Evolutionary conservation across 768 basidiomycete genomes (phyloP), one percentile per base, ranked within the genome.

Genomic region (Roridomyces roridus): DNA sequence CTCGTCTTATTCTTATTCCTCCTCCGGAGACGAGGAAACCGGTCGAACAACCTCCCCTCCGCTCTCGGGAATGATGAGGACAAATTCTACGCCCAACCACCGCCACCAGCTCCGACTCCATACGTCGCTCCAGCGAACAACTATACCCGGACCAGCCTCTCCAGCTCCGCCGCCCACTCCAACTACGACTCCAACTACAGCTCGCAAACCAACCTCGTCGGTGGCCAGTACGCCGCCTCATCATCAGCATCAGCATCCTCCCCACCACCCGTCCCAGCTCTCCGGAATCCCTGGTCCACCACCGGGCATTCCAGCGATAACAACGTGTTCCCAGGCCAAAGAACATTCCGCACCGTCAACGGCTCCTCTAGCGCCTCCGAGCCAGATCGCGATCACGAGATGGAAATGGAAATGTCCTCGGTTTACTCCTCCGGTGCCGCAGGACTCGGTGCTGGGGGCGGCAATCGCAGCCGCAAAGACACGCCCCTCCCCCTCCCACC

Each of bases 401-500:
- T n/a, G n/a, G n/a, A n/a, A n/a, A n/a, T n/a, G n/a, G n/a, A n/a
- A n/a, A n/a, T n/a, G 8, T 55, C 58, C 36, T 55, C 52, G 17
- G 14, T 51, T 20, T 26, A 34, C n/a, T 59, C 62, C 11, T 41
- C 57, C 5, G 50, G 57, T 26, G 53, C 51, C n/a, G 57, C 57
- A 25, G 62, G 57, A 14, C 48, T 59, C n/a, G 58, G 57, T 3
- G 57, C 58, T 7, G 53, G 53, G n/a, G 41, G 34, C 7, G 12
- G 18, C 12, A 36, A 5, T 14, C 18, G 34, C 26, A 40, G 51
- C 31, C 41, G 43, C 45, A 63, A 63, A 17, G 49, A 47, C 21
- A 37, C 21, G 21, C 41, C 52, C 23, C 40, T 52, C 26, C 44
- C 57, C 4, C 26, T 63, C 21, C 62, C 62, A 9, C 49, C 62